These are phyloP conservation scores for Phaeoacremonium minimum DNA, from an alignment of 2,329 filamentous ascomycete species.

Conservation along the genomic window DNA sequence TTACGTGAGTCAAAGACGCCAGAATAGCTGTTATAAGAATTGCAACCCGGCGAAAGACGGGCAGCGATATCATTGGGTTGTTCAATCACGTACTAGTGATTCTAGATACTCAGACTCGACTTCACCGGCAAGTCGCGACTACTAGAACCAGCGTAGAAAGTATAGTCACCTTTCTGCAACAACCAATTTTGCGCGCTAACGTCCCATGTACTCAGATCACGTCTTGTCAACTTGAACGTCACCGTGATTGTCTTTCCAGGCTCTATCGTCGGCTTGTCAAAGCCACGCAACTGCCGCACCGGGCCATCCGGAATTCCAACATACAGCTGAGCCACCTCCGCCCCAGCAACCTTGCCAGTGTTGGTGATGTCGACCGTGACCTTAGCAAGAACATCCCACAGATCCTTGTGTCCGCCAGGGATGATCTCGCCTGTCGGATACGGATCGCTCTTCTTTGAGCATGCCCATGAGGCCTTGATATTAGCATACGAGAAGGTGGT, in stretches of 20 bases:
- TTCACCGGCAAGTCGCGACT: conserved; percentile 47
- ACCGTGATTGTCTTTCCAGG: conserved; percentile 36
- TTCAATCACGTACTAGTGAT: no score
- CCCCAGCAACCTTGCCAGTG: conserved; percentile 26
- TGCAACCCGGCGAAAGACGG: no score
- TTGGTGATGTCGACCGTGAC: conserved; percentile 27
- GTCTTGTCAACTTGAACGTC: conserved; percentile 46
- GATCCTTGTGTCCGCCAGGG: conserved; percentile 38
- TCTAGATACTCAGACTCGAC: conserved; percentile 23
- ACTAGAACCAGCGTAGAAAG: conserved; percentile 35
- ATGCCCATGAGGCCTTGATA: conserved; percentile 24
- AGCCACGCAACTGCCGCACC: conserved; percentile 52
- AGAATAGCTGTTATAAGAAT: no score
- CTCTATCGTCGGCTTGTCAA: conserved; percentile 49
- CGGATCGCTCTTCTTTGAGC: conserved; percentile 17
- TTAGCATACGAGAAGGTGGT: conserved; percentile 44
- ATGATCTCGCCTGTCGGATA: conserved; percentile 32
- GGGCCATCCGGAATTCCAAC: conserved; percentile 40
- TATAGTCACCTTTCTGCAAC: conserved; percentile 34
- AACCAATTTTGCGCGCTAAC: conserved; percentile 52
- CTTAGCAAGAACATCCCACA: conserved; percentile 39
- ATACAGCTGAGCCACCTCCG: conserved; percentile 39
- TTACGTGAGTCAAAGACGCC: no score
- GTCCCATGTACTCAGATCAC: conserved; percentile 62
- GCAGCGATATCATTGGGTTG: no score